Conservation (phyloP, 208 protist species). For the Trypanosoma scelopori region DNA sequence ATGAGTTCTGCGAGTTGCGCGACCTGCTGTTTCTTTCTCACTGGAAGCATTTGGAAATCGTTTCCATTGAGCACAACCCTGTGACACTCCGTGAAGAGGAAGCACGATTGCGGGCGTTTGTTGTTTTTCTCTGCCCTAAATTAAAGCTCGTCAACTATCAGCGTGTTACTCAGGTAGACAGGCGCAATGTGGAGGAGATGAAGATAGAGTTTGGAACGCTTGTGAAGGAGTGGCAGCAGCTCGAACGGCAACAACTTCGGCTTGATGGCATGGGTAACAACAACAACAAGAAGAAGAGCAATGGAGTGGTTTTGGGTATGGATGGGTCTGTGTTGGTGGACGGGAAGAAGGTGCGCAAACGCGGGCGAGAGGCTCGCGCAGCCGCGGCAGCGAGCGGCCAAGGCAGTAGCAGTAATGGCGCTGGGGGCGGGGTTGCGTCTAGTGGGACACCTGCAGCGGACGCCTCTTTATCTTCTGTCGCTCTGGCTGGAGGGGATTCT, state of each 20-base stretch:
- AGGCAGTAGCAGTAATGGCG: conserved; percentile 1
- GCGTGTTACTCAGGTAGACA: conserved; percentile 67
- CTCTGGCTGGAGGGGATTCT: neutral
- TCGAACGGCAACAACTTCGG: conserved; percentile 18
- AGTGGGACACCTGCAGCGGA: neutral
- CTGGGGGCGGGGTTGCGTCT: neutral
- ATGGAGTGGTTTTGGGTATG: neutral
- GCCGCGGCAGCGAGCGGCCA: conserved; percentile 24
- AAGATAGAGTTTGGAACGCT: conserved; percentile 26
- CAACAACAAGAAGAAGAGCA: too few relatives aligned
- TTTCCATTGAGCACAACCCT: conserved; percentile 74
- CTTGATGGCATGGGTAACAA: neutral
- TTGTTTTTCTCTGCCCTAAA: conserved; percentile 78
- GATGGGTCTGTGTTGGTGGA: neutral
- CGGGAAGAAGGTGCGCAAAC: conserved; percentile 64
- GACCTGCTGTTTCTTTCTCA: conserved; percentile 70
- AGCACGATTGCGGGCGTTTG: conserved; percentile 66
- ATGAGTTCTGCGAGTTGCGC: conserved; percentile 49
- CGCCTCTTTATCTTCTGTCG: neutral
- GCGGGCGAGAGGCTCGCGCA: conserved; percentile 66
- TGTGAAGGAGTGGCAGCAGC: conserved; percentile 22
- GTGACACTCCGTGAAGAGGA: conserved; percentile 54
- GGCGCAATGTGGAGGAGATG: conserved; percentile 24
- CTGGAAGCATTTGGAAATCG: conserved; percentile 70
- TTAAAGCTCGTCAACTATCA: conserved; percentile 86